Evolutionary conservation across 208 protist species (phyloP).

Genomic region (Trichomonas vaginalis): DNA sequence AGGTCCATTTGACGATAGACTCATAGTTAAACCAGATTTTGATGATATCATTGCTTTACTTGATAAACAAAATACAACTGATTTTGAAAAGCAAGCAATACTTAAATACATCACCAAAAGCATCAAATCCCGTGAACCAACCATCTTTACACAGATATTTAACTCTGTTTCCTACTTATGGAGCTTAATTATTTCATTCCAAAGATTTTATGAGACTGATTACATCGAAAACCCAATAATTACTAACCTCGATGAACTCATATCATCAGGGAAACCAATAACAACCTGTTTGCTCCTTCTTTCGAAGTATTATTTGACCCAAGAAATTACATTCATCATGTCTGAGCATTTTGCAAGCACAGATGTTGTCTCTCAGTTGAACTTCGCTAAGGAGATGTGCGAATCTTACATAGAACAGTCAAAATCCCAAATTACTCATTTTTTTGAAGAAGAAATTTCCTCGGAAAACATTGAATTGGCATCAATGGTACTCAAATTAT

Average conservation of each 20-base stretch:
- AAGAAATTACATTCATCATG: not conserved
- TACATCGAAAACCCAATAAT: not conserved
- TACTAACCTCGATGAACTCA: not conserved
- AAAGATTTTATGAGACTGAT: not conserved
- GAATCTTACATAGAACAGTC: not conserved
- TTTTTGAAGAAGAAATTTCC: not conserved
- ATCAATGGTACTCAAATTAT: not conserved
- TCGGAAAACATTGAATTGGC: not conserved
- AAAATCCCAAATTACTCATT: not conserved
- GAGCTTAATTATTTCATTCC: not conserved
- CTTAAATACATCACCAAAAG: not conserved
- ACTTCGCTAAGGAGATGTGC: not conserved
- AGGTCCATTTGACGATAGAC: not conserved
- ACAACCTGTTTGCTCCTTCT: not conserved
- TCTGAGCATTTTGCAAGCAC: not conserved
- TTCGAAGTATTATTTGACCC: not conserved
- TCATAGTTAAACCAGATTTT: not conserved
- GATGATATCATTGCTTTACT: not conserved
- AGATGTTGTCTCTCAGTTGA: not conserved
- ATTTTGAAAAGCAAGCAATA: not conserved
- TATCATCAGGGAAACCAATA: not conserved
- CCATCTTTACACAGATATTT: not conserved
- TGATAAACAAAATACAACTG: not conserved
- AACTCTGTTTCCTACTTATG: not conserved
- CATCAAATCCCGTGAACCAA: not conserved